Percentiles rank a stretch among this genome's conserved stretches.
Evolutionary conservation across 192 early-diverging fungal genomes (phyloP).

Genomic region (Dispira parvispora): DNA sequence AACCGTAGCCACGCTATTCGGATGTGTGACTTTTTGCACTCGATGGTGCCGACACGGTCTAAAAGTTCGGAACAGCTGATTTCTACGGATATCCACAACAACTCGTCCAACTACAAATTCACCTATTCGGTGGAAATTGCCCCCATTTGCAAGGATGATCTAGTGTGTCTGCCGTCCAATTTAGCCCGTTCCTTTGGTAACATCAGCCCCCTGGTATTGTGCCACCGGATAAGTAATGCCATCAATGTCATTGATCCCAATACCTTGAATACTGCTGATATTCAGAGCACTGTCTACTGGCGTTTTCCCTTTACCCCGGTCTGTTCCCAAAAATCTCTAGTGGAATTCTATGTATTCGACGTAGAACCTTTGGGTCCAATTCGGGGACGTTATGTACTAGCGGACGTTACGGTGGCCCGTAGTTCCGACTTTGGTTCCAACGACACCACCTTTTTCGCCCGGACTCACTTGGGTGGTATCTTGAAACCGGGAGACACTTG

Average conservation of each 20-base stretch:
- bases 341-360: constrained; percentile 93
- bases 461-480: constrained; percentile 84
- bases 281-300: constrained; percentile 68
- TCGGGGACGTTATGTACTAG: constrained; percentile 60
- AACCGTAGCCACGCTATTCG: constrained; percentile 79
- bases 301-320: constrained; percentile 61
- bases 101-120: constrained; percentile 90
- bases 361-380: constrained; percentile 65
- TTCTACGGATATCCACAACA: constrained; percentile 83
- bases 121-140: constrained; percentile 91
- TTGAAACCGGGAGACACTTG: constrained; percentile 83
- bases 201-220: constrained; percentile 68
- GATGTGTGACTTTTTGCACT: constrained; percentile 86
- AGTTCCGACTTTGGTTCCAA: constrained; percentile 63
- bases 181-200: constrained; percentile 70
- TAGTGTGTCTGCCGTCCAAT: constrained; percentile 73
- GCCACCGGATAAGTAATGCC: constrained; percentile 72
- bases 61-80: constrained; percentile 92
- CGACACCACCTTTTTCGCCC: constrained; percentile 70
- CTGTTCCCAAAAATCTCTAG: constrained; percentile 58
- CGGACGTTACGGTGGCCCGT: constrained; percentile 73
- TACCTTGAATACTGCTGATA: constrained; percentile 55
- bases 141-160: constrained; percentile 93
- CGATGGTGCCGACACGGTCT: constrained; percentile 70
- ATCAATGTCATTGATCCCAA: constrained; percentile 78